Evolutionary conservation across 345 rosid species (phyloP), one percentile per base, ranked within the genome.

Genomic region (Bruguiera parviflora): DNA sequence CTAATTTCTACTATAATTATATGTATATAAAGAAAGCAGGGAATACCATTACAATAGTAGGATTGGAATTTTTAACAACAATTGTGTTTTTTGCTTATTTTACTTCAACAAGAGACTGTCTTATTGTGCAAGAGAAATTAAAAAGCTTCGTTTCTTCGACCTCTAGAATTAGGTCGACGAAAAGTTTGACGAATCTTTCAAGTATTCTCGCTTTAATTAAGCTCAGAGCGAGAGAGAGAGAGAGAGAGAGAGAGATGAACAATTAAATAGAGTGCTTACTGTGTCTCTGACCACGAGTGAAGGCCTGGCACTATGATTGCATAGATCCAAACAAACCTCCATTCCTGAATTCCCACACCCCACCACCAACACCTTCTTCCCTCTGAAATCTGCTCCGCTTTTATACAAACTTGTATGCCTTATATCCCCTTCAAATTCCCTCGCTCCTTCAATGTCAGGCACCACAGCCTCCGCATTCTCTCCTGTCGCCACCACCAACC

Each of bases 311-410:
- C 67, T 61, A 74, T 78, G 75, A 68, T 85, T 70, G 78, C 84
- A 76, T 10, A 85, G 86, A 61, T 85, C 88, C 43, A 85, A 77
- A 46, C 84, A 82, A 24, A 85, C 74, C 53, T 85, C 86, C 86
- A 85, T 85, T 37, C 88, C 88, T 3, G 88, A 85, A 71, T 85
- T 85, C 24, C 88, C 88, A 27, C 84, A 82, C 4, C 88, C 88
- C 20, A 85, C 86, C 19, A 85, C 84, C 33, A 85, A 81, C 28
- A 85, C 86, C 21, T 72, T 79, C 75, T 85, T 78, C 19, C 80
- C 79, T 8, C 51, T 57, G 49, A 64, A 82, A 43, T 70, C 71
- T 25, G 78, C 70, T 1, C 86, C 88, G 33, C 79, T 76, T 68
- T 60, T 82, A 73, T 82, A 85, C 47, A 55, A 66, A 66, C 83